Evolutionary conservation across 495 filamentous ascomycete genomes (phyloP).

Genomic region (Aspergillus nidulans): DNA sequence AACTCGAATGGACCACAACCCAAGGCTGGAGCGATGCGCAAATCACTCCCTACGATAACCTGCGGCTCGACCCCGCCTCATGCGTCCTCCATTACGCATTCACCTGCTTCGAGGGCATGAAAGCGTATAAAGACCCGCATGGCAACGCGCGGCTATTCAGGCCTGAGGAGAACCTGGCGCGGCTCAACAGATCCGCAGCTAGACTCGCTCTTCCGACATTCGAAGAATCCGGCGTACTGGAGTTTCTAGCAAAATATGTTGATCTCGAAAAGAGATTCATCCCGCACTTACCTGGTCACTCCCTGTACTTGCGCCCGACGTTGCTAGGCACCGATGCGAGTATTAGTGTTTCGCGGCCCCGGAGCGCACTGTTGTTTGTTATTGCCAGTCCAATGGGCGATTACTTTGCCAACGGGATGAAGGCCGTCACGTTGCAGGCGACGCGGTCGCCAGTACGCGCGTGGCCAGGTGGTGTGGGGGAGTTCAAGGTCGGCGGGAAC

Average conservation of each 20-base stretch:
- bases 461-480: constrained; percentile 27
- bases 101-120: constrained; percentile 21
- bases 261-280: constrained; percentile 6
- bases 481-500: constrained; percentile 28
- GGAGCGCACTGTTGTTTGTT: constrained; percentile 69
- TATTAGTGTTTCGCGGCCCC: constrained; percentile 67
- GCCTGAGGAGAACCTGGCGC: constrained; percentile 59
- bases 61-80: constrained; percentile 69
- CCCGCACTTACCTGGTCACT: neutral
- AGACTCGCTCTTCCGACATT: constrained; percentile 71
- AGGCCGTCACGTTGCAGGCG: neutral
- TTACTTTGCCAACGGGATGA: constrained; percentile 6
- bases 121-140: constrained; percentile 17
- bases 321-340: constrained; percentile 67
- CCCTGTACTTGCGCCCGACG: constrained; percentile 68
- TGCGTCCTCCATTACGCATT: constrained; percentile 32
- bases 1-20: constrained; percentile 55
- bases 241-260: neutral
- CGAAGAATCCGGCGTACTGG: constrained; percentile 59
- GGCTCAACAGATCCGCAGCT: constrained; percentile 60
- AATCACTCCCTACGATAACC: constrained; percentile 68
- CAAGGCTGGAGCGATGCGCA: constrained; percentile 66
- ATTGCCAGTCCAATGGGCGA: constrained; percentile 31
- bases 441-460: constrained; percentile 15
- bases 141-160: constrained; percentile 72